Base-by-base conservation (phyloP, 345 rosid species). In the Erodium maritimum region DNA sequence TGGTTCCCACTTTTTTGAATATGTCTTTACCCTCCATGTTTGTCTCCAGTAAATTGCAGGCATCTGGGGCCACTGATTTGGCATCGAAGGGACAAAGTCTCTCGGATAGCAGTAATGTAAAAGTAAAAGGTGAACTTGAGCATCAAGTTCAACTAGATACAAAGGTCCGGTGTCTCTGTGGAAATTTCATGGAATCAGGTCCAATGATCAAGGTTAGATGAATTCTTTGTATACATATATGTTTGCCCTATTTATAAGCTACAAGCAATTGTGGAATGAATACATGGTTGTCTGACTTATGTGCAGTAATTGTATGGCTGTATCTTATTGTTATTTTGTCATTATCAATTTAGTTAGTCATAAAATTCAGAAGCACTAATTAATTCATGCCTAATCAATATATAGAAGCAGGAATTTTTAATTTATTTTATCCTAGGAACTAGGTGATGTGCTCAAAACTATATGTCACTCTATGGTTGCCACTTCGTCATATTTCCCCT, bases 151-250 rank as follows among this genome's bases (percentile, higher is more conserved):
- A 64, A 45, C 60, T 61, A 24, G 87, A 85, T 65, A 69, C 72
- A 52, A 90, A 82, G 79, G 85, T 90, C 75, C 82, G 95, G 59
- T 94, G 99, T 71, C 87, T 83, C 11, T 94, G 99, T 77, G 96
- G 96, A 73, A 94, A 77, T 70, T 68, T 84, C 23, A 69, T 77
- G 73, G 86, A 82, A 67, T 67, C 81, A 8, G 95, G 84, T 57
- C 75, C 91, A 61, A 84, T 85, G 84, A 79, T 90, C 74, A 72
- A 69, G 99, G 99, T 86, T 51, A 62, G 25, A 18, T 17, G 54
- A 19, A 10, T 42, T 16, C 48, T 14, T 42, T 42, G 48, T 10
- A 42, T n/a, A n/a, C n/a, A n/a, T n/a, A n/a, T 42, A 42, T 42
- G 14, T 42, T 11, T 42, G 48, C 5, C 2, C 48, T 12, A 10